phyloP scores from a whole-genome alignment of 2,329 filamentous ascomycete genomes.

The Periglandula ipomoeae region DNA sequence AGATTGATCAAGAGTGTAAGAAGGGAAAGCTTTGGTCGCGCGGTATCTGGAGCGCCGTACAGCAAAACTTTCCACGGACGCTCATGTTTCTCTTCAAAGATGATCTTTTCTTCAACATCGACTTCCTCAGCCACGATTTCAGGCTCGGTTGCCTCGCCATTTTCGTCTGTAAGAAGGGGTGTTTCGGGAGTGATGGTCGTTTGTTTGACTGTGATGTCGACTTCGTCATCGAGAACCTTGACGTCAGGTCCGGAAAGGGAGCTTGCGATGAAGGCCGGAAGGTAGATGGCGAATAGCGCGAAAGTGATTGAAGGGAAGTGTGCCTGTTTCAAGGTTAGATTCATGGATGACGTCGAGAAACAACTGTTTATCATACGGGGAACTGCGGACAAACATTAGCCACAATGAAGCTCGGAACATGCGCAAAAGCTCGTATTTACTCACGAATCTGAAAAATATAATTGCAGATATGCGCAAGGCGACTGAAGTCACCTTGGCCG shows the following conservation, averaged over 20 bases:
- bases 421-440: slow-evolving; percentile 9
- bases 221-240: slow-evolving; percentile 50
- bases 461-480: slow-evolving; percentile 27
- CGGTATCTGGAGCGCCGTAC: slow-evolving; percentile 65
- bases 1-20: slow-evolving; percentile 66
- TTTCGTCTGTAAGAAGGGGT: slow-evolving; percentile 21
- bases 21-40: slow-evolving; percentile 56
- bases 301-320: slow-evolving; percentile 45
- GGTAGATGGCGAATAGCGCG: slow-evolving; percentile 56
- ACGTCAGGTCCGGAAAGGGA: slow-evolving; percentile 48
- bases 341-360: neutral
- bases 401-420: neutral
- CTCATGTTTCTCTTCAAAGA: slow-evolving; percentile 47
- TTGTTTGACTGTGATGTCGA: slow-evolving; percentile 46
- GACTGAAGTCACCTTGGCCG: slow-evolving; percentile 26
- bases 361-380: slow-evolving; percentile 20
- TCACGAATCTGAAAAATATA: slow-evolving; percentile 28
- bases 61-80: slow-evolving; percentile 58
- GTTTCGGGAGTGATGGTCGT: slow-evolving; percentile 23
- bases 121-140: slow-evolving; percentile 40
- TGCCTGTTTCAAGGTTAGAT: slow-evolving; percentile 19
- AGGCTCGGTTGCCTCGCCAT: slow-evolving; percentile 21
- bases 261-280: slow-evolving; percentile 52
- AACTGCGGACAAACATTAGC: slow-evolving; percentile 20
- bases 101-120: slow-evolving; percentile 53